Conservation (phyloP, 495 filamentous ascomycete genomes). For the Diplogelasinospora grovesii region DNA sequence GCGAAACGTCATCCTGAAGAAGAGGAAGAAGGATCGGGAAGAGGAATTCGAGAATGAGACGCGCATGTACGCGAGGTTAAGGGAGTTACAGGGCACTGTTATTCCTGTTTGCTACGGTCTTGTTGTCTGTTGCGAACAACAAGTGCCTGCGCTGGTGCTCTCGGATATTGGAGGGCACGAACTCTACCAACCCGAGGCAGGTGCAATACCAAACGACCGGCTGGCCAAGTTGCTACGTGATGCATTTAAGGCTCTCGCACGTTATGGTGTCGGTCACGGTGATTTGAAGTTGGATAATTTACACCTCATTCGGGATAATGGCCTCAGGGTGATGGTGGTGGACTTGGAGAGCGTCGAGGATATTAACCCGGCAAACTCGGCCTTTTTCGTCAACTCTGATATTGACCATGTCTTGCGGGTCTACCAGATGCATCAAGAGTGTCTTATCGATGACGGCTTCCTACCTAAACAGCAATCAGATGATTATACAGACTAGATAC, state of each 20-base stretch:
- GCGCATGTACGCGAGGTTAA: neutral
- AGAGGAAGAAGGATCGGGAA: conserved; percentile 5
- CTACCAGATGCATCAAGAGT: conserved; percentile 4
- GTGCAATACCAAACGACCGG: conserved; percentile 7
- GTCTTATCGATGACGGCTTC: conserved; percentile 4
- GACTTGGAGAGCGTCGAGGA: conserved; percentile 6
- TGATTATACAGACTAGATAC: neutral
- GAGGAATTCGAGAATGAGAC: conserved; percentile 6
- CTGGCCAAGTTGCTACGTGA: conserved; percentile 5
- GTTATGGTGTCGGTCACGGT: too few relatives aligned
- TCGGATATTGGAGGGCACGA: conserved; percentile 5
- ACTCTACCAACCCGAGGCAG: conserved; percentile 5
- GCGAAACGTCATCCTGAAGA: conserved; percentile 6
- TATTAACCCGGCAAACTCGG: conserved; percentile 4
- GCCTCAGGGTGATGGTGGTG: too few relatives aligned
- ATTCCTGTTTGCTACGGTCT: conserved; percentile 5
- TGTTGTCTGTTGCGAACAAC: conserved; percentile 5
- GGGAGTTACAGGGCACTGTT: conserved; percentile 3
- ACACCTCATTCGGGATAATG: conserved; percentile 4
- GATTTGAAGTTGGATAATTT: too few relatives aligned
- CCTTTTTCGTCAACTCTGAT: conserved; percentile 6
- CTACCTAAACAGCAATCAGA: conserved; percentile 3
- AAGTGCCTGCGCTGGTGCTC: conserved; percentile 4
- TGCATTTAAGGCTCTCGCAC: conserved; percentile 7
- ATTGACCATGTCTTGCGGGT: conserved; percentile 5